Evolutionary conservation across 1,284 basidiomycete genomes (phyloP).

Genomic region (Ceratobasidium sp.): DNA sequence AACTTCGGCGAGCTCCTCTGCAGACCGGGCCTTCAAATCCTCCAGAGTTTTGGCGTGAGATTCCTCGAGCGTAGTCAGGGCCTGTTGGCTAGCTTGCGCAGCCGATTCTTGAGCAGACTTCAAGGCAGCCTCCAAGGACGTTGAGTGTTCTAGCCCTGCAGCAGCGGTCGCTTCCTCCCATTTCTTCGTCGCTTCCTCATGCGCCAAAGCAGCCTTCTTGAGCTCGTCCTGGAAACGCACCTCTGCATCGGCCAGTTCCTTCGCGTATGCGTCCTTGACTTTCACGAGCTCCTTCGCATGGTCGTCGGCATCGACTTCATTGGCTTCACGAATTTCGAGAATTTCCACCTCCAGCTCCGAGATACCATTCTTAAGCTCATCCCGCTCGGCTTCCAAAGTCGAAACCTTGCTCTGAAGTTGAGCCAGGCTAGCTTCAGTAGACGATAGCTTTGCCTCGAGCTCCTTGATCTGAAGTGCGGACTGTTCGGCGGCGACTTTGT

Average conservation of each 20-base stretch:
- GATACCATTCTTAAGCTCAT: constrained; percentile 77
- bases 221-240: constrained; percentile 62
- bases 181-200: constrained; percentile 59
- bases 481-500: constrained; percentile 62
- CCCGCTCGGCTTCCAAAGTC: constrained; percentile 70
- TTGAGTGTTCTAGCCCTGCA: constrained; percentile 61
- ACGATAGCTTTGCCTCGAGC: constrained; percentile 52
- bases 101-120: constrained; percentile 60
- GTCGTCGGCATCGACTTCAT: constrained; percentile 72
- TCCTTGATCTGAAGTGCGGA: constrained; percentile 59
- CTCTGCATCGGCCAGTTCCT: constrained; percentile 58
- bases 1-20: constrained; percentile 29
- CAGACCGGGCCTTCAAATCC: constrained; percentile 48
- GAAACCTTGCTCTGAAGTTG: constrained; percentile 59
- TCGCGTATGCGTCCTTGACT: constrained; percentile 60
- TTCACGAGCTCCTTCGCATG: constrained; percentile 60
- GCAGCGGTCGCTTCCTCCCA: constrained; percentile 55
- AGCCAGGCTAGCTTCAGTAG: constrained; percentile 27
- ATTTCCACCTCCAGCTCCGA: constrained; percentile 82
- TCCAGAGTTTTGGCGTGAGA: constrained; percentile 46
- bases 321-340: constrained; percentile 76
- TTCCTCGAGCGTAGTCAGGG: constrained; percentile 41
- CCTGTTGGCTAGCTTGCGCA: constrained; percentile 30
- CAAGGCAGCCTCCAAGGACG: constrained; percentile 54
- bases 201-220: constrained; percentile 59